These are phyloP conservation scores for Myxozyma kluyveri DNA, from an alignment of 805 yeast genomes.

Conservation along the genomic window DNA sequence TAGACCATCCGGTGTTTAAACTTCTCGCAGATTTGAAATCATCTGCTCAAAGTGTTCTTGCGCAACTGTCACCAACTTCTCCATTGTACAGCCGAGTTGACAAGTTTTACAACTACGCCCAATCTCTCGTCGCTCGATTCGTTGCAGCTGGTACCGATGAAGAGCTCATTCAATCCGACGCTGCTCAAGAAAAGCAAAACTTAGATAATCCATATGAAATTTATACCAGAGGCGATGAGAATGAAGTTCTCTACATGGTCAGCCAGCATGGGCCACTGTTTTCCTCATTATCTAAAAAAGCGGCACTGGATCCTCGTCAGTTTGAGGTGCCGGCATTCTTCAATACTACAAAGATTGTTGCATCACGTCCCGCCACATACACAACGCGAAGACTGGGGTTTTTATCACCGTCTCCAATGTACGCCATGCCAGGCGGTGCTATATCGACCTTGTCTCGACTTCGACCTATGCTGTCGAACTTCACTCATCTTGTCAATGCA, in stretches of 20 bases:
- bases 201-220: constrained; percentile 18
- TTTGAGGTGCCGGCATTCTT: constrained; percentile 60
- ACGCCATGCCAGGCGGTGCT: constrained; percentile 15
- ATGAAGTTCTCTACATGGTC: constrained; percentile 59
- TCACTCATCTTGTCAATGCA: constrained; percentile 38
- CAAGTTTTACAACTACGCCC: constrained; percentile 13
- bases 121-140: constrained; percentile 14
- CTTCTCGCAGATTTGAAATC: constrained; percentile 16
- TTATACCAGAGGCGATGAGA: constrained; percentile 23
- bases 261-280: constrained; percentile 75
- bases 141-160: constrained; percentile 1
- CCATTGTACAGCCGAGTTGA: constrained; percentile 17
- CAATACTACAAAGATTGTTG: constrained; percentile 63
- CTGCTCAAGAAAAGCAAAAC: not conserved
- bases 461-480: constrained; percentile 24
- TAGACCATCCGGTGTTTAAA: not conserved
- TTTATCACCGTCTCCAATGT: constrained; percentile 19
- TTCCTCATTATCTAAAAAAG: constrained; percentile 65
- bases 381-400: constrained; percentile 23
- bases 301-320: constrained; percentile 72
- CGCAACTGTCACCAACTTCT: constrained; percentile 9
- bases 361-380: constrained; percentile 37
- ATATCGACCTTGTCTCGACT: constrained; percentile 15
- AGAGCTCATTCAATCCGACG: constrained; percentile 4
- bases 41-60: constrained; percentile 15